A percentile compares a stretch with the other conserved stretches of the same genome.
Evolutionary conservation across 2,329 filamentous ascomycete species (phyloP).

Genomic region (Trichoderma guizhouense): DNA sequence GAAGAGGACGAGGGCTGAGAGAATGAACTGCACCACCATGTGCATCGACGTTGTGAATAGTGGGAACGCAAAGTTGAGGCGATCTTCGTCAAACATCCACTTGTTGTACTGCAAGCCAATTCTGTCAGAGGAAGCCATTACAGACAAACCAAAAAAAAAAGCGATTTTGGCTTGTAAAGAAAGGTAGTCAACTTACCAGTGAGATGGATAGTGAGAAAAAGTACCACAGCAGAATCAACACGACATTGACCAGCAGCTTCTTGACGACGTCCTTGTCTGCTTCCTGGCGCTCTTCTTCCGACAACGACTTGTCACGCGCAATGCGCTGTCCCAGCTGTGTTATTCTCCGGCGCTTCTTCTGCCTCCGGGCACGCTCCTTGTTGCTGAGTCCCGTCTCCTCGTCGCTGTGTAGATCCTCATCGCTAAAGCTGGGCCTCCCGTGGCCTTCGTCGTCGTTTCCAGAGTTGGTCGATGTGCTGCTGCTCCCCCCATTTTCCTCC

Average conservation of each 20-base stretch:
- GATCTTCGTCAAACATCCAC: conserved; percentile 93
- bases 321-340: conserved; percentile 68
- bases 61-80: conserved; percentile 88
- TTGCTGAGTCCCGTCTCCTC: conserved; percentile 85
- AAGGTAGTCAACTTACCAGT: conserved; percentile 58
- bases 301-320: conserved; percentile 55
- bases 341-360: conserved; percentile 63
- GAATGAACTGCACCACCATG: conserved; percentile 89
- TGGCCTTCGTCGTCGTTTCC: conserved; percentile 38
- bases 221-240: conserved; percentile 84
- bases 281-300: conserved; percentile 69
- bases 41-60: conserved; percentile 93
- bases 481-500: conserved; percentile 38
- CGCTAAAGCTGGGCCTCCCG: conserved; percentile 58
- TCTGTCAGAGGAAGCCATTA: conserved; percentile 20
- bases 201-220: conserved; percentile 91
- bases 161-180: not conserved
- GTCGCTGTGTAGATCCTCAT: conserved; percentile 75
- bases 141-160: too few relatives aligned
- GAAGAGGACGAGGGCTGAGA: conserved; percentile 75
- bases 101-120: conserved; percentile 78
- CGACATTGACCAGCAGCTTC: conserved; percentile 68
- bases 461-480: conserved; percentile 25
- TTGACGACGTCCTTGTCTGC: conserved; percentile 71
- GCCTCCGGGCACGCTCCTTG: conserved; percentile 66